Evolutionary conservation across 2,329 filamentous ascomycete species (phyloP).

Genomic region (Reticulascus tulasneorum): DNA sequence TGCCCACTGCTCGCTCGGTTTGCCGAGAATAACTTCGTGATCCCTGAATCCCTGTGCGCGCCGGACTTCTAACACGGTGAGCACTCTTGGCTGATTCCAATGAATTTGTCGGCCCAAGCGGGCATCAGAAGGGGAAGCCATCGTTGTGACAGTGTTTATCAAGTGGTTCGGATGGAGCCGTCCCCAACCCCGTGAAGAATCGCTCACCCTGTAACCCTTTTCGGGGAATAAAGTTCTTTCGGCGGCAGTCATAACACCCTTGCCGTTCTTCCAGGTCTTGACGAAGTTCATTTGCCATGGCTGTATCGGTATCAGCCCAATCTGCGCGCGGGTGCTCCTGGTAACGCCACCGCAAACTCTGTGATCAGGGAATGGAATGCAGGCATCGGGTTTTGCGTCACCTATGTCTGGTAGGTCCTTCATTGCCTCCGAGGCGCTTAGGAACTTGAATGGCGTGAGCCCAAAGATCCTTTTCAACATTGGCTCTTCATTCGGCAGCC

Average conservation of each 20-base stretch:
- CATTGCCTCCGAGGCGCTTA: slow-evolving; percentile 50
- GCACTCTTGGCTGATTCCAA: slow-evolving; percentile 58
- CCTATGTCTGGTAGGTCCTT: slow-evolving; percentile 59
- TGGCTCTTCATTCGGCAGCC: slow-evolving; percentile 52
- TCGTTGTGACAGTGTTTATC: slow-evolving; percentile 62
- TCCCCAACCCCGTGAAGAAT: slow-evolving; percentile 41
- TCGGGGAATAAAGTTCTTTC: slow-evolving; percentile 38
- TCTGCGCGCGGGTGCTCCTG: slow-evolving; percentile 34
- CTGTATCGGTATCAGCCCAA: slow-evolving; percentile 55
- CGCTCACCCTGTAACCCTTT: slow-evolving; percentile 8
- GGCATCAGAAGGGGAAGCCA: slow-evolving; percentile 44
- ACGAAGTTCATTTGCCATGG: slow-evolving; percentile 53
- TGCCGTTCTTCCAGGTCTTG: slow-evolving; percentile 37
- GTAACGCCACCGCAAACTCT: slow-evolving; percentile 42
- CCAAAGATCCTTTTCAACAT: slow-evolving; percentile 51
- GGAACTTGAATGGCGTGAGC: slow-evolving; percentile 57
- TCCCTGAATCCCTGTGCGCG: slow-evolving; percentile 69
- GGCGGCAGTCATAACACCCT: slow-evolving; percentile 29
- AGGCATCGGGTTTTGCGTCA: slow-evolving; percentile 58
- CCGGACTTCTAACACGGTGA: slow-evolving; percentile 64
- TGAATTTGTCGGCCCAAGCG: slow-evolving; percentile 56
- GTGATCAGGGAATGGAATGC: slow-evolving; percentile 66
- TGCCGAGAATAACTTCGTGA: slow-evolving; percentile 64
- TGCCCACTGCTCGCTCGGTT: slow-evolving; percentile 50
- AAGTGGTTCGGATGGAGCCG: slow-evolving; percentile 49